phyloP scores from a whole-genome alignment of 495 filamentous ascomycete genomes.

The Daldinia caldariorum region DNA sequence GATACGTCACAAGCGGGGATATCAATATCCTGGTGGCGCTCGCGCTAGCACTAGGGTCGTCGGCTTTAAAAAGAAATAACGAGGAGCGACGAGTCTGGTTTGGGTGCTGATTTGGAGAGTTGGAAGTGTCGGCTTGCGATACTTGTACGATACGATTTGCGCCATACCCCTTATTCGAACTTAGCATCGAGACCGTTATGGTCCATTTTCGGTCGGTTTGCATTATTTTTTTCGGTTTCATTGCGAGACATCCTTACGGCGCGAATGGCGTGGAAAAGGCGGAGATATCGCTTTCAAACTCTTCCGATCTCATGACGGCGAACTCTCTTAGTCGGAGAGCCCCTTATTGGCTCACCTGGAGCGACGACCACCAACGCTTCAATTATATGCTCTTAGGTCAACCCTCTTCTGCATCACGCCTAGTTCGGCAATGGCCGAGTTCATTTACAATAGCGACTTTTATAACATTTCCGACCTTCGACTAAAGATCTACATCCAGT shows the following conservation, averaged over 20 bases:
- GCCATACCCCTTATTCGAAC: not conserved
- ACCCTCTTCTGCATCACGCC: not conserved
- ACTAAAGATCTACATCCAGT: conserved; percentile 14
- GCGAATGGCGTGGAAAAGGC: not conserved
- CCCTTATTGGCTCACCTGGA: not conserved
- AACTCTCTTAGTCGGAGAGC: not conserved
- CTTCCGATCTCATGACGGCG: not conserved
- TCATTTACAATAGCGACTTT: conserved; percentile 1
- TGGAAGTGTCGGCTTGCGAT: not conserved
- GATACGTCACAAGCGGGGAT: not conserved
- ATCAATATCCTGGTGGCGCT: not conserved
- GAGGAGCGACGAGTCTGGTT: not conserved
- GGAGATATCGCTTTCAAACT: not conserved
- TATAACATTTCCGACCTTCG: conserved; percentile 10
- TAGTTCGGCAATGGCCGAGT: not conserved
- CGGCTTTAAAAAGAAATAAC: not conserved
- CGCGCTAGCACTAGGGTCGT: not conserved
- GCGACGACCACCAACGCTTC: not conserved
- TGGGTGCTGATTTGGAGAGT: not conserved
- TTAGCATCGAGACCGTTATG: not conserved
- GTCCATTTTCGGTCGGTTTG: not conserved
- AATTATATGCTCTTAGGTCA: not conserved
- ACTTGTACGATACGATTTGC: not conserved
- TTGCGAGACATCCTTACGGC: not conserved
- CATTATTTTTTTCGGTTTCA: not conserved